phyloP scores from a whole-genome alignment of 2,329 filamentous ascomycete species.

The Scytalidium lignicola region DNA sequence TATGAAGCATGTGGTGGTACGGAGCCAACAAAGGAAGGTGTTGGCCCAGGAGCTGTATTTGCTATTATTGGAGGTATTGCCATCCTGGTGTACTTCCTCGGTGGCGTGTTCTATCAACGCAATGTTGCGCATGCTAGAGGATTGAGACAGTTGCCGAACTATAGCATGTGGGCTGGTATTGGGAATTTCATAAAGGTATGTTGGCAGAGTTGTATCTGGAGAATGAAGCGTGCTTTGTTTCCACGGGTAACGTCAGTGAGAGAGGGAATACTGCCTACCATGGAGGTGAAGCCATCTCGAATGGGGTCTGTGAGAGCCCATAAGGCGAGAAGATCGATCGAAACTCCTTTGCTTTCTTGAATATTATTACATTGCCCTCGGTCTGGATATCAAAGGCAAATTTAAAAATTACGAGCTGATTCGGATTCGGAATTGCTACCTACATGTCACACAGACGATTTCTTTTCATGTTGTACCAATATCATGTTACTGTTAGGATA shows the following conservation, averaged over 20 bases:
- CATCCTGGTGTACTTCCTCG: conserved; percentile 81
- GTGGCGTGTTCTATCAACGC: conserved; percentile 92
- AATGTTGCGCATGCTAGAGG: conserved; percentile 91
- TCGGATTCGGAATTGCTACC: neutral
- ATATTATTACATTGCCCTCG: neutral
- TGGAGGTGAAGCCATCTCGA: conserved; percentile 21
- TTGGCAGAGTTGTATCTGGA: conserved; percentile 23
- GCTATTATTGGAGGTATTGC: conserved; percentile 76
- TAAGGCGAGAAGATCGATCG: conserved; percentile 21
- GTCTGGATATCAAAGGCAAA: neutral
- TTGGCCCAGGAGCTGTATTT: conserved; percentile 73
- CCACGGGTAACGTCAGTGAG: conserved; percentile 25
- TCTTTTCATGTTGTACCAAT: too few species aligned
- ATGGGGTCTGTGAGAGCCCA: conserved; percentile 10
- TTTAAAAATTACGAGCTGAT: neutral
- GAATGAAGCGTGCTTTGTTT: conserved; percentile 19
- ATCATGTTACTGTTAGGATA: conserved; percentile 13
- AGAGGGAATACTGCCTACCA: conserved; percentile 27
- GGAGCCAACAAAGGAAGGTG: conserved; percentile 65
- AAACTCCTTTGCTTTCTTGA: conserved; percentile 16
- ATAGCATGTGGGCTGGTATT: conserved; percentile 85
- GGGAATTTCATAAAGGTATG: conserved; percentile 76
- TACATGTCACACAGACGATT: neutral
- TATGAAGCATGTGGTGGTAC: conserved; percentile 69
- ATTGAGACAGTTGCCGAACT: conserved; percentile 94